Conservation (phyloP, 2,329 filamentous ascomycete genomes). For the Dryadomyces quercus-mongolicae region DNA sequence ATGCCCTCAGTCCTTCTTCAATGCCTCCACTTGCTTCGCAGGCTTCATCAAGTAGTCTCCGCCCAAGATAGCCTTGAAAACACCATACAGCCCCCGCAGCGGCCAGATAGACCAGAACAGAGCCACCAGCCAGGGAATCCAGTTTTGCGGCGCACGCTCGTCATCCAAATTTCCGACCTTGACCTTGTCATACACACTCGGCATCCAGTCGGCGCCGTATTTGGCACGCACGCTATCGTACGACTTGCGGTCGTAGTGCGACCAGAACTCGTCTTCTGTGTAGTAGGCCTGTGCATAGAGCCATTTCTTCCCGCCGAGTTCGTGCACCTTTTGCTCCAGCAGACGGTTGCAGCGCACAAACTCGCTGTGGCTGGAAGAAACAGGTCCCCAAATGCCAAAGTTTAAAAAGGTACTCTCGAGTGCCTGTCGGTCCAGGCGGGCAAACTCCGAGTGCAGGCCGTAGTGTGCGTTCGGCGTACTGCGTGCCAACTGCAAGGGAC, state of each 20-base stretch:
- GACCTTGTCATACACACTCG: conserved; percentile 57
- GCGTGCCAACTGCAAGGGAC: conserved; percentile 34
- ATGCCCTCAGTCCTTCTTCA: neutral
- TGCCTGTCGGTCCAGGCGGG: conserved; percentile 17
- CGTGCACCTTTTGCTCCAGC: conserved; percentile 46
- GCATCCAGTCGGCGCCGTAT: conserved; percentile 47
- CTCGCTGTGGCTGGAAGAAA: conserved; percentile 21
- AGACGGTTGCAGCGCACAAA: conserved; percentile 44
- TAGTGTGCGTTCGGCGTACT: conserved; percentile 27
- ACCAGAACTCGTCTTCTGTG: conserved; percentile 56
- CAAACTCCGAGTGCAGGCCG: conserved; percentile 35
- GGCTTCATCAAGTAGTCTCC: conserved; percentile 1
- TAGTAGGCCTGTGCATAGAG: conserved; percentile 61
- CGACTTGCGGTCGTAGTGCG: conserved; percentile 44
- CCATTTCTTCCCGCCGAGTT: conserved; percentile 55
- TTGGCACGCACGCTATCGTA: conserved; percentile 46
- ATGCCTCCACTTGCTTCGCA: neutral
- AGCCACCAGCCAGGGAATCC: conserved; percentile 21
- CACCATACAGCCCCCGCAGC: conserved; percentile 31
- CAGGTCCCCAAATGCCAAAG: conserved; percentile 50
- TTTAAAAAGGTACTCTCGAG: conserved; percentile 36
- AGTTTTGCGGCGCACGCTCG: conserved; percentile 17
- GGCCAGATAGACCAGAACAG: conserved; percentile 26
- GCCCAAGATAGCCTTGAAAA: conserved; percentile 22
- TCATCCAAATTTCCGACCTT: conserved; percentile 33